Percentiles rank a stretch among this genome's conserved stretches.
These are phyloP conservation scores for Colletotrichum destructivum DNA, from an alignment of 2,329 filamentous ascomycete species.

Conservation along the genomic window DNA sequence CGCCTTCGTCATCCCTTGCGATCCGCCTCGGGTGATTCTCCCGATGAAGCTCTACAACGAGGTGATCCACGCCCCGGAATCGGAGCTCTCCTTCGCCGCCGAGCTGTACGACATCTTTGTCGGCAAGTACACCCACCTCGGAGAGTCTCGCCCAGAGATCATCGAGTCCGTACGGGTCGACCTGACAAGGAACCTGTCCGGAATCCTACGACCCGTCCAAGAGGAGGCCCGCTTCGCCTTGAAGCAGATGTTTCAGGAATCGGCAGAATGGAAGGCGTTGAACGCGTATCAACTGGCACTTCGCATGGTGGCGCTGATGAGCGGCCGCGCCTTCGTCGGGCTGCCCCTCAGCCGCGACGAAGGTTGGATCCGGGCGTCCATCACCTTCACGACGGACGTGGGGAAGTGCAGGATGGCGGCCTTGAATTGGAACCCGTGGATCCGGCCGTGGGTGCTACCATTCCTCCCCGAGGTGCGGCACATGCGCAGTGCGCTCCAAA, in stretches of 20 bases:
- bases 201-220: conserved; percentile 26
- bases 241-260: conserved; percentile 6
- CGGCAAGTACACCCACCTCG: conserved; percentile 41
- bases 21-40: conserved; percentile 34
- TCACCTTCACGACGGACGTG: conserved; percentile 47
- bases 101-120: conserved; percentile 43
- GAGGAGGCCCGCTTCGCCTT: conserved; percentile 37
- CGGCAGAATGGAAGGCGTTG: conserved; percentile 44
- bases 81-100: conserved; percentile 28
- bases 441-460: conserved; percentile 20
- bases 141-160: conserved; percentile 10
- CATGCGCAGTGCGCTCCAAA: conserved; percentile 14
- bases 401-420: conserved; percentile 19
- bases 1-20: conserved; percentile 28
- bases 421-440: conserved; percentile 23
- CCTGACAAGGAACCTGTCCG: conserved; percentile 20
- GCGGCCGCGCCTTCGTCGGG: conserved; percentile 50
- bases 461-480: conserved; percentile 30
- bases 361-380: conserved; percentile 48
- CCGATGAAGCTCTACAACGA: conserved; percentile 37
- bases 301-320: conserved; percentile 48
- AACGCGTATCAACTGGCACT: conserved; percentile 45
- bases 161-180: conserved; percentile 35
- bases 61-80: conserved; percentile 31
- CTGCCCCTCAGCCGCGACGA: conserved; percentile 48